Percentiles rank a stretch among this genome's conserved stretches.
phyloP scores from a whole-genome alignment of 345 rosid genomes.

The Microthlaspi erraticum region DNA sequence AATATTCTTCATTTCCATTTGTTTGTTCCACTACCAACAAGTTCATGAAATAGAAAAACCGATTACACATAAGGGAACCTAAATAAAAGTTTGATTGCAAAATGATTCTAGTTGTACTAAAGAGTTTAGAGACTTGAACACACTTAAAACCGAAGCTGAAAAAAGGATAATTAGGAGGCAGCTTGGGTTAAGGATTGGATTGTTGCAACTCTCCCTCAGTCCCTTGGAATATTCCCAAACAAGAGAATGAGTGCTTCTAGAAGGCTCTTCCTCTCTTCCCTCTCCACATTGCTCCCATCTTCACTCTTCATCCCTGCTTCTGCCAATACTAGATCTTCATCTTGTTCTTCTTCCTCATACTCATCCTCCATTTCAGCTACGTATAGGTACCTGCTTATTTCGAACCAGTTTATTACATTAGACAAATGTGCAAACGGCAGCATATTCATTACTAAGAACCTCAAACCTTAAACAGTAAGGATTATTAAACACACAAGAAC shows the following conservation, averaged over 20 bases:
- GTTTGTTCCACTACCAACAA: constrained; percentile 4
- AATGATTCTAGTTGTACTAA: background rate
- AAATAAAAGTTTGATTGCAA: background rate
- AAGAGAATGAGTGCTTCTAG: background rate
- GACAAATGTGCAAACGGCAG: constrained; percentile 3
- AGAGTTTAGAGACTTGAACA: background rate
- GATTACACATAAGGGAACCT: too few relatives aligned
- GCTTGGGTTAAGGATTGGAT: background rate
- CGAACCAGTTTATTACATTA: background rate
- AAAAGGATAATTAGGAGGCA: background rate
- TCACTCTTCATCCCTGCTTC: constrained; percentile 42
- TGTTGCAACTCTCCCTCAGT: background rate
- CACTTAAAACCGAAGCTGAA: background rate
- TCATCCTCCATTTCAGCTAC: constrained; percentile 4
- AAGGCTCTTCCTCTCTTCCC: constrained; percentile 33
- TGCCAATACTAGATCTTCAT: constrained; percentile 65
- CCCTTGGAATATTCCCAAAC: background rate
- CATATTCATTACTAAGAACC: background rate
- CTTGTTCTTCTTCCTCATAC: constrained; percentile 66
- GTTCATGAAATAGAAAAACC: background rate
- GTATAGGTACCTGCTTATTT: background rate
- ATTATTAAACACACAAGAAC: background rate
- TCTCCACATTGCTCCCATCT: constrained; percentile 42
- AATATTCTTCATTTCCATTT: background rate
- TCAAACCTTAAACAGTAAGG: background rate